A percentile compares a stretch with the other conserved stretches of the same genome.
phyloP scores from a whole-genome alignment of 2,329 filamentous ascomycete genomes.

The Fusarium coffeatum region DNA sequence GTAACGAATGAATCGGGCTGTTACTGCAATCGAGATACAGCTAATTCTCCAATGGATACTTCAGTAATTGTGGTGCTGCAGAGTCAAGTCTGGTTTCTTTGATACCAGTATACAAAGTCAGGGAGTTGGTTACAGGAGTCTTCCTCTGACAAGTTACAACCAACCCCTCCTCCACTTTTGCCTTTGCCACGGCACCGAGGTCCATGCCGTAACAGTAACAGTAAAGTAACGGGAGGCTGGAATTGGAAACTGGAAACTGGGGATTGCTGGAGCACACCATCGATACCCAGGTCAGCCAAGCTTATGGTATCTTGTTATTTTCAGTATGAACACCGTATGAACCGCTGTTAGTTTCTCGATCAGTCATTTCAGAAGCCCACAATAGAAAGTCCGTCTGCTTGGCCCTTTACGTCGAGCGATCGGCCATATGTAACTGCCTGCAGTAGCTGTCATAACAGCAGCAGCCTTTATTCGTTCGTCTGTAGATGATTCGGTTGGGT shows the following conservation, averaged over 20 bases:
- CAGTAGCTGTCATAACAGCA: not conserved
- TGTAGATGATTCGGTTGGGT: not conserved
- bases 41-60: not conserved
- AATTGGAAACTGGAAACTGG: conserved; percentile 15
- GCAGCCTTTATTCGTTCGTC: not conserved
- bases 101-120: not conserved
- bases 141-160: not conserved
- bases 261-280: conserved; percentile 36
- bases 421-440: conserved; percentile 1
- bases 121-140: not conserved
- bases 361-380: not conserved
- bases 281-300: conserved; percentile 25
- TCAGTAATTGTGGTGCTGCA: not conserved
- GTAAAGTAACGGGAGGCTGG: not conserved
- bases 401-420: conserved; percentile 24
- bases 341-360: not conserved
- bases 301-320: not conserved
- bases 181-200: conserved; percentile 26
- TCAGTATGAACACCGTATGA: not conserved
- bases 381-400: not conserved
- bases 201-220: conserved; percentile 12
- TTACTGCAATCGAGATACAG: not conserved
- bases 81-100: not conserved
- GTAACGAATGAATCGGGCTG: not conserved
- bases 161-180: conserved; percentile 35